Evolutionary conservation across 2,329 filamentous ascomycete genomes (phyloP), one percentile per base, ranked within the genome.

Genomic region (Cladosporium sp.): DNA sequence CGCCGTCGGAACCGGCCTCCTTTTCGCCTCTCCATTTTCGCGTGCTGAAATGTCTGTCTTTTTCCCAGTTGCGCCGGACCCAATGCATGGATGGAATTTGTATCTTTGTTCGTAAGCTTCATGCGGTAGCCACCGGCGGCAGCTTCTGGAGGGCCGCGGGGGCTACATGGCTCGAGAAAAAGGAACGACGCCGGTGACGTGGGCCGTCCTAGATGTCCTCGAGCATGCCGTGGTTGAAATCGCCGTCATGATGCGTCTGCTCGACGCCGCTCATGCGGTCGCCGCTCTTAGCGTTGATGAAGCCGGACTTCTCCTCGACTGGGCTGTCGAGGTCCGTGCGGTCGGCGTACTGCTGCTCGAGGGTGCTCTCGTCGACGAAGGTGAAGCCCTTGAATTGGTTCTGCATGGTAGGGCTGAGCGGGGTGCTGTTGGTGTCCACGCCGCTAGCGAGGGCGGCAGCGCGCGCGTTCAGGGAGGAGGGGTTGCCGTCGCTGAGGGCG

Each of bases 341-440:
- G 49, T 71, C 69, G 18, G 63, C 67, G 53, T 89, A 90, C 59
- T 93, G 85, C 58, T 92, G 89, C 49, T 97, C 91, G 52, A 98
- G 84, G 2, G 89, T 88, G 65, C 89, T 96, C 73, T 97, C 92
- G 63, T 97, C 93, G n/a, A 97, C 93, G 69, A 95, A 98, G 0
- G 93, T 98, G 71, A 98, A 98, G 33, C 93, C 93, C 65, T 93
- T 89, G 76, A 98, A 98, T 67, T 97, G 96, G 58, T 92, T 93
- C 72, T 98, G 93, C 72, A 96, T 91, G 2, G 89, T 95, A 0
- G 93, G 93, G 11, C 90, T 95, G 19, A 98, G 77, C 0, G 93
- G 93, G 0, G 93, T 98, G 11, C 89, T 95, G 7, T 89, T 88
- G 5, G 88, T 85, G 66, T 93, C 88, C 43, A 80, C 72, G 35